Evolutionary conservation across 1,139 yeast species (phyloP).

Genomic region (Pichia sp.): DNA sequence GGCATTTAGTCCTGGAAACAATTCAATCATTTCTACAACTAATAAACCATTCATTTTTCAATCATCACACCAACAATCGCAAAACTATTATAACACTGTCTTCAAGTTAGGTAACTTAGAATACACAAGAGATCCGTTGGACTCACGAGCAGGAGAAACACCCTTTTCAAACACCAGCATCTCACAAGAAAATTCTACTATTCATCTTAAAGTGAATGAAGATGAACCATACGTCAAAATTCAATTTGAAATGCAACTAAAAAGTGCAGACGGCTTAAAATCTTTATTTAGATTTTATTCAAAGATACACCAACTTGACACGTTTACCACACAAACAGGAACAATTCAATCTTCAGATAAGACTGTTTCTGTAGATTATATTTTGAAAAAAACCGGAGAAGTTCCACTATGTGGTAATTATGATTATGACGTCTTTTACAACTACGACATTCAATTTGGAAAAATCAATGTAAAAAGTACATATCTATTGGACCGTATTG

Average conservation of each 20-base stretch:
- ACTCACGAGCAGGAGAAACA: constrained; percentile 1
- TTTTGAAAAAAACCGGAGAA: constrained; percentile 21
- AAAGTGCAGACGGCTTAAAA: not conserved
- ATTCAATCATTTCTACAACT: constrained; percentile 6
- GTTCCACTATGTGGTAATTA: constrained; percentile 24
- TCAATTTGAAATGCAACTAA: constrained; percentile 19
- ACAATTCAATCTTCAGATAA: constrained; percentile 11
- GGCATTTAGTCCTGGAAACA: no score
- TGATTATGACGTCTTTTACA: constrained; percentile 23
- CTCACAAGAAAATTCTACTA: not conserved
- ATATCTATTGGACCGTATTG: constrained; percentile 18
- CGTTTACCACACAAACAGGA: constrained; percentile 6
- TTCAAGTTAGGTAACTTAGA: constrained; percentile 21
- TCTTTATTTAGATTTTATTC: constrained; percentile 11
- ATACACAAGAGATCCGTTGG: constrained; percentile 21
- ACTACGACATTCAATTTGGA: constrained; percentile 22
- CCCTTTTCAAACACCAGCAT: not conserved
- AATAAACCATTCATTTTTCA: constrained; percentile 4
- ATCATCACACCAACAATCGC: constrained; percentile 3
- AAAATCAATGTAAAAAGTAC: constrained; percentile 21
- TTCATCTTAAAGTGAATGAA: constrained; percentile 24
- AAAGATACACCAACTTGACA: constrained; percentile 5
- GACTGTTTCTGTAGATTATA: constrained; percentile 17
- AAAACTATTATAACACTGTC: constrained; percentile 10
- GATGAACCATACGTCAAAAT: constrained; percentile 24